Evolutionary conservation across 352 stramenopile genomes (phyloP).

Genomic region (Pythium biforme): DNA sequence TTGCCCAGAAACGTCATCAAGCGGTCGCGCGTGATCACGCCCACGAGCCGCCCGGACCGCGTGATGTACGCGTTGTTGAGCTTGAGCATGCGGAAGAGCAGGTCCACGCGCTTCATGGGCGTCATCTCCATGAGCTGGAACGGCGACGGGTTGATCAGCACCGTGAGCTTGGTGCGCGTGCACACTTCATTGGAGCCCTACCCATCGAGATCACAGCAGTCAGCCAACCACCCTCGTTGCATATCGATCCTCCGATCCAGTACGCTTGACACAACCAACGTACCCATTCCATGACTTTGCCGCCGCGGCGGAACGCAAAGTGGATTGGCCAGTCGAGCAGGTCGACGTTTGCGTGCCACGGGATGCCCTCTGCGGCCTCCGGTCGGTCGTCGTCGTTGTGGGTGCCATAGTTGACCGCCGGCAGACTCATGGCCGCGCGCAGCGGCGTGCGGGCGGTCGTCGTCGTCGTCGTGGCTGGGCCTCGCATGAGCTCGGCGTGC

Average conservation of each 20-base stretch:
- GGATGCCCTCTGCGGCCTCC: not conserved
- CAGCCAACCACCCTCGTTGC: too few species aligned
- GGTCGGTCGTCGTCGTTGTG: not conserved
- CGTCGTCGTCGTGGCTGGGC: not conserved
- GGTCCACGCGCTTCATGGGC: slow-evolving; percentile 76
- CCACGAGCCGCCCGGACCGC: slow-evolving; percentile 72
- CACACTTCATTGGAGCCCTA: slow-evolving; percentile 64
- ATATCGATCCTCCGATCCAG: too few species aligned
- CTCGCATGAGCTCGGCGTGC: slow-evolving; percentile 6
- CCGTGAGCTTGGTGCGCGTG: slow-evolving; percentile 59
- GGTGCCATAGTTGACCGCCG: slow-evolving; percentile 9
- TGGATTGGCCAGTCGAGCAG: slow-evolving; percentile 59
- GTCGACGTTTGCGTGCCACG: slow-evolving; percentile 12
- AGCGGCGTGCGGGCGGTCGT: slow-evolving; percentile 9
- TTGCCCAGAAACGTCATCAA: slow-evolving; percentile 84
- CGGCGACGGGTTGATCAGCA: slow-evolving; percentile 73
- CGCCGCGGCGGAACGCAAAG: slow-evolving; percentile 67
- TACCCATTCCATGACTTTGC: slow-evolving; percentile 74
- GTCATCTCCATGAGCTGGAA: slow-evolving; percentile 87
- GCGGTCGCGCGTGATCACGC: slow-evolving; percentile 70
- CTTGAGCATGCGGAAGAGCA: slow-evolving; percentile 89
- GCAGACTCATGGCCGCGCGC: slow-evolving; percentile 2
- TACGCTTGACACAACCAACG: too few species aligned
- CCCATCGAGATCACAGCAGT: not conserved
- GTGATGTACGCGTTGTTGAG: slow-evolving; percentile 89